Conservation (phyloP, 805 yeast species). For the Hermanozyma aechmeae region DNA sequence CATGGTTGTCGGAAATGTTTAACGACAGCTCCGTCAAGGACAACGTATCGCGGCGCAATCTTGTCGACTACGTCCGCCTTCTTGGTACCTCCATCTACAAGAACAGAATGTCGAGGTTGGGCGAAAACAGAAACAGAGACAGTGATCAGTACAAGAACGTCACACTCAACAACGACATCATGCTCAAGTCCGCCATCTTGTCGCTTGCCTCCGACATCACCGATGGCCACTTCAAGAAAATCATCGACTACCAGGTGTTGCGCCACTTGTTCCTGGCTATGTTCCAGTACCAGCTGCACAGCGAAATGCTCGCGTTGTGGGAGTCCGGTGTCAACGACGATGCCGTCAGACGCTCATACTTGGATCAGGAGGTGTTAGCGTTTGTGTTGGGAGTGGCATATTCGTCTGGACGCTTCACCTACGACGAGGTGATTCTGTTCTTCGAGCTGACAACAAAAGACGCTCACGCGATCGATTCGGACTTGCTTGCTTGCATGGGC, state of each 20-base stretch:
- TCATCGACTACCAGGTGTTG: conserved; percentile 15
- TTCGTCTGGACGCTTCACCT: conserved; percentile 48
- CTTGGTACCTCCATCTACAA: conserved; percentile 12
- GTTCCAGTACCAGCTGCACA: conserved; percentile 15
- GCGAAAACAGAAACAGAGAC: conserved; percentile 27
- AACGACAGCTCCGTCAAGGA: conserved; percentile 6
- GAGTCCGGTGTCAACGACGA: conserved; percentile 46
- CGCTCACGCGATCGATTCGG: conserved; percentile 23
- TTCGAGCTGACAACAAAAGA: conserved; percentile 36
- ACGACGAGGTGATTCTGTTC: conserved; percentile 50
- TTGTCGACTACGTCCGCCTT: conserved; percentile 6
- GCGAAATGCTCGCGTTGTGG: conserved; percentile 69
- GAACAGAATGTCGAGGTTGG: conserved; percentile 23
- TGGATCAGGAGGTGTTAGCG: conserved; percentile 60
- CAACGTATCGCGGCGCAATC: conserved; percentile 4
- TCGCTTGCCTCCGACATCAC: conserved; percentile 20
- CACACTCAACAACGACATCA: conserved; percentile 16
- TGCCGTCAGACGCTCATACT: conserved; percentile 34
- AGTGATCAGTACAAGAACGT: conserved; percentile 21
- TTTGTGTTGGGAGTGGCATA: conserved; percentile 59
- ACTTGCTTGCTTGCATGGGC: conserved; percentile 63
- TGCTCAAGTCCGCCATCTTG: conserved; percentile 23
- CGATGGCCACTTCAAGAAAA: conserved; percentile 18
- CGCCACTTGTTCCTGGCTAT: conserved; percentile 22
- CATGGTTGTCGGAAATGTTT: conserved; percentile 5